Evolutionary conservation across 805 yeast species (phyloP).

Genomic region (Lipomyces anomalus): DNA sequence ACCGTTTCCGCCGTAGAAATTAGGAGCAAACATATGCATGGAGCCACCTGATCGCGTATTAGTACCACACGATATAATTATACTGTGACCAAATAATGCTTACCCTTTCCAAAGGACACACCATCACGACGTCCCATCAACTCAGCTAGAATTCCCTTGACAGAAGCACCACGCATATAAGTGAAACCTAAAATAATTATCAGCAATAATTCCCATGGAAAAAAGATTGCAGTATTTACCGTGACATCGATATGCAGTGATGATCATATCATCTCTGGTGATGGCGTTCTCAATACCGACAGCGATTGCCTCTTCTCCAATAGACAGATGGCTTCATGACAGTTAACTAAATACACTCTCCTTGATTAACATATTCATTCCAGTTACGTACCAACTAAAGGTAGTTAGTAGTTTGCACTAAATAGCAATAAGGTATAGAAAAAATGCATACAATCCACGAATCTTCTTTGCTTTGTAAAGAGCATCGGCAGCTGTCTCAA

Average conservation of each 20-base stretch:
- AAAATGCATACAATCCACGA: constrained; percentile 95
- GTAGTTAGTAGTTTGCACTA: neutral
- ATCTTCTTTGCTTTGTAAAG: constrained; percentile 96
- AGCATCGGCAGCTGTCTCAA: constrained; percentile 99
- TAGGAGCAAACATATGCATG: constrained; percentile 95
- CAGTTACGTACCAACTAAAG: constrained; percentile 1
- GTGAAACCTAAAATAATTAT: no score
- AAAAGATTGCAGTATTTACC: no score
- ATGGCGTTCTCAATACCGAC: constrained; percentile 97
- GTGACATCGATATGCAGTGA: constrained; percentile 98
- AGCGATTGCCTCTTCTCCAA: constrained; percentile 98
- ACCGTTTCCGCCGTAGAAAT: constrained; percentile 99
- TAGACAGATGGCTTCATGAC: constrained; percentile 70
- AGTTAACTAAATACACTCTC: neutral
- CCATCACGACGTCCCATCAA: constrained; percentile 95
- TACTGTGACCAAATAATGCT: neutral
- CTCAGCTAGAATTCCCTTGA: constrained; percentile 86
- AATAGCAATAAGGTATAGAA: no score
- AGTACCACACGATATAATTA: neutral
- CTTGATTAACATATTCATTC: neutral
- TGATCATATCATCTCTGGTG: constrained; percentile 75
- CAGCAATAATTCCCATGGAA: no score
- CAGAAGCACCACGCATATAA: constrained; percentile 91
- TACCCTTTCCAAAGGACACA: constrained; percentile 86
- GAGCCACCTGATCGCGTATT: constrained; percentile 61